Evolutionary conservation across 169 alveolate genomes (phyloP).

Genomic region (Cardiosporidium cionae): DNA sequence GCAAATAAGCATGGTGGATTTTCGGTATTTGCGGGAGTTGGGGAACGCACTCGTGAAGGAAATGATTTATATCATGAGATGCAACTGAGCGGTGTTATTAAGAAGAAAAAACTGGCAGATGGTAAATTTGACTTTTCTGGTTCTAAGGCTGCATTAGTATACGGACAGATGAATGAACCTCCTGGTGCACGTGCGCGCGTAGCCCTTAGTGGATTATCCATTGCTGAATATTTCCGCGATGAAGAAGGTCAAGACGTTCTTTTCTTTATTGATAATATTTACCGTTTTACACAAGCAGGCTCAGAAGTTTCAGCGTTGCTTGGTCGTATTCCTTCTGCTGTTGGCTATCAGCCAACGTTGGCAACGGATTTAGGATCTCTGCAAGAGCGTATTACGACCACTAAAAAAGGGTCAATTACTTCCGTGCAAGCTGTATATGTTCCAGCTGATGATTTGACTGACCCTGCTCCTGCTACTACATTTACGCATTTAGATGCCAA

Average conservation of each 20-base stretch:
- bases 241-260: slow-evolving; percentile 88
- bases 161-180: slow-evolving; percentile 98
- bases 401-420: slow-evolving; percentile 94
- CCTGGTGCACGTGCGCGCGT: slow-evolving; percentile 98
- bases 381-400: slow-evolving; percentile 93
- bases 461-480: slow-evolving; percentile 98
- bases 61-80: slow-evolving; percentile 95
- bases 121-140: slow-evolving; percentile 68
- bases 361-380: slow-evolving; percentile 96
- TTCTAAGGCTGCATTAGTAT: slow-evolving; percentile 93
- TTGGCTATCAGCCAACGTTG: slow-evolving; percentile 95
- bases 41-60: slow-evolving; percentile 98
- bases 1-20: slow-evolving; percentile 96
- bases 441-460: slow-evolving; percentile 97
- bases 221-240: slow-evolving; percentile 97
- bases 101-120: slow-evolving; percentile 32
- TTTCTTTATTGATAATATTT: slow-evolving; percentile 91
- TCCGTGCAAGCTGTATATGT: slow-evolving; percentile 97
- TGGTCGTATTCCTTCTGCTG: slow-evolving; percentile 95
- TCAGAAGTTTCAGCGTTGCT: slow-evolving; percentile 94
- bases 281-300: slow-evolving; percentile 93
- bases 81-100: slow-evolving; percentile 48
- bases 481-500: slow-evolving; percentile 96
- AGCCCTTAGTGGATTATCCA: slow-evolving; percentile 93
- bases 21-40: slow-evolving; percentile 97